Percentiles rank a stretch among this genome's conserved stretches.
These are phyloP conservation scores for Candida wancherniae DNA, from an alignment of 805 yeast genomes.

Conservation along the genomic window DNA sequence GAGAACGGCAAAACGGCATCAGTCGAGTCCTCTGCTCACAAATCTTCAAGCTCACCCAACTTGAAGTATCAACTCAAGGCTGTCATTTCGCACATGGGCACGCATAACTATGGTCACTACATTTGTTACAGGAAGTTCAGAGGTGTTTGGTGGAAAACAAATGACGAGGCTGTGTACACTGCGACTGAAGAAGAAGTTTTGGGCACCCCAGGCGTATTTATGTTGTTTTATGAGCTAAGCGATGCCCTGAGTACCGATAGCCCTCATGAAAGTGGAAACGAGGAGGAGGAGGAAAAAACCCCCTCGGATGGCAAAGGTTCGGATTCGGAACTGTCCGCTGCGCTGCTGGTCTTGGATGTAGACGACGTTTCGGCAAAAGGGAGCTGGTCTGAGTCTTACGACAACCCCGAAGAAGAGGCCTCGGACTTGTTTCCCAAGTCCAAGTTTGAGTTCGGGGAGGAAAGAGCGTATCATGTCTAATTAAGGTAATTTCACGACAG, in stretches of 20 bases:
- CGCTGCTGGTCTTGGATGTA: slow-evolving; percentile 7
- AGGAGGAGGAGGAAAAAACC: neutral
- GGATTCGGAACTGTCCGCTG: too few relatives aligned
- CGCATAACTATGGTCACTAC: slow-evolving; percentile 97
- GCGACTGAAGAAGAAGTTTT: slow-evolving; percentile 79
- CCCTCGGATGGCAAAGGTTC: neutral
- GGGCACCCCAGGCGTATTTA: slow-evolving; percentile 79
- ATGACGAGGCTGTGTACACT: slow-evolving; percentile 82
- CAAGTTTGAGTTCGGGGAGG: slow-evolving; percentile 9
- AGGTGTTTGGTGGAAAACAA: slow-evolving; percentile 92
- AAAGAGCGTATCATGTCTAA: slow-evolving; percentile 8
- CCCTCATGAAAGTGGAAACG: neutral
- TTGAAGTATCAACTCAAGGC: slow-evolving; percentile 66
- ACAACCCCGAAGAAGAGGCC: slow-evolving; percentile 7
- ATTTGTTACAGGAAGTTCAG: slow-evolving; percentile 78
- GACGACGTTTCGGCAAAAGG: slow-evolving; percentile 3
- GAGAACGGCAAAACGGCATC: slow-evolving; percentile 9
- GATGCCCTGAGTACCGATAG: slow-evolving; percentile 17
- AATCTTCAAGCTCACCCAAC: slow-evolving; percentile 2
- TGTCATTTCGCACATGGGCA: slow-evolving; percentile 88
- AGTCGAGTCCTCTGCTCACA: slow-evolving; percentile 4
- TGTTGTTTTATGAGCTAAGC: slow-evolving; percentile 76
- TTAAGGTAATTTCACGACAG: too few relatives aligned
- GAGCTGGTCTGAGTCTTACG: slow-evolving; percentile 5
- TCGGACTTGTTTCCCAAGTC: slow-evolving; percentile 10